Conservation (phyloP, 2,329 filamentous ascomycete genomes). For the Colletotrichum neosansevieriae region DNA sequence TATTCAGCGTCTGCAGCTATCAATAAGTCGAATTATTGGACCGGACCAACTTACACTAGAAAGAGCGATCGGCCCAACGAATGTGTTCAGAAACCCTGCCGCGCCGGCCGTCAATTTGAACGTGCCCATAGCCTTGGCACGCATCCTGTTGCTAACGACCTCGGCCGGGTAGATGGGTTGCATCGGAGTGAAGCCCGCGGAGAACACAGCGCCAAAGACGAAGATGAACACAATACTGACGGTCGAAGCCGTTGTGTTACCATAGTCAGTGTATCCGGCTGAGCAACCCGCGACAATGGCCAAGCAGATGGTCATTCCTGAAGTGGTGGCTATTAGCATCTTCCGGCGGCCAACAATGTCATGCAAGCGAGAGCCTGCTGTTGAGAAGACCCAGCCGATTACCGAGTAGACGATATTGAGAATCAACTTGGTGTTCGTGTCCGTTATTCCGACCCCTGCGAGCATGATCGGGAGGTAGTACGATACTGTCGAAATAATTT, state of each 20-base stretch:
- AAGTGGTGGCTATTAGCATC: slow-evolving; percentile 52
- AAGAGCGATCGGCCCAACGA: slow-evolving; percentile 48
- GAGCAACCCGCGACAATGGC: slow-evolving; percentile 53
- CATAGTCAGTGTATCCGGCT: slow-evolving; percentile 49
- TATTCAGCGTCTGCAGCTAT: neutral
- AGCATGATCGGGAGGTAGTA: slow-evolving; percentile 57
- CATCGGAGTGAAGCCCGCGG: slow-evolving; percentile 51
- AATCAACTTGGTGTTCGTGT: slow-evolving; percentile 53
- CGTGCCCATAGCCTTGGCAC: slow-evolving; percentile 51
- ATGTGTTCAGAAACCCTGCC: slow-evolving; percentile 52
- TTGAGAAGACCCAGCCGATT: slow-evolving; percentile 53
- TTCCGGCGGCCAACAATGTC: slow-evolving; percentile 55
- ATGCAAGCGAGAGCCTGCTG: slow-evolving; percentile 53
- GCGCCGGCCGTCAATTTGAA: slow-evolving; percentile 52
- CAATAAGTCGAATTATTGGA: no score
- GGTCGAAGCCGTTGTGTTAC: slow-evolving; percentile 49
- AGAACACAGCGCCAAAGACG: slow-evolving; percentile 52
- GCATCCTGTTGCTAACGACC: slow-evolving; percentile 53
- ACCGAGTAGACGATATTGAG: slow-evolving; percentile 55
- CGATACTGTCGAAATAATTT: slow-evolving; percentile 38
- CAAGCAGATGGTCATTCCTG: slow-evolving; percentile 52
- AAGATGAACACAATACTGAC: slow-evolving; percentile 55
- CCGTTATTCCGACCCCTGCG: slow-evolving; percentile 54
- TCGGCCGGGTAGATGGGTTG: slow-evolving; percentile 54
- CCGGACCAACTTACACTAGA: slow-evolving; percentile 42